Percentiles rank a stretch among this genome's conserved stretches.
Evolutionary conservation across 345 rosid species (phyloP).

Genomic region (Eucalyptus erythrocorys): DNA sequence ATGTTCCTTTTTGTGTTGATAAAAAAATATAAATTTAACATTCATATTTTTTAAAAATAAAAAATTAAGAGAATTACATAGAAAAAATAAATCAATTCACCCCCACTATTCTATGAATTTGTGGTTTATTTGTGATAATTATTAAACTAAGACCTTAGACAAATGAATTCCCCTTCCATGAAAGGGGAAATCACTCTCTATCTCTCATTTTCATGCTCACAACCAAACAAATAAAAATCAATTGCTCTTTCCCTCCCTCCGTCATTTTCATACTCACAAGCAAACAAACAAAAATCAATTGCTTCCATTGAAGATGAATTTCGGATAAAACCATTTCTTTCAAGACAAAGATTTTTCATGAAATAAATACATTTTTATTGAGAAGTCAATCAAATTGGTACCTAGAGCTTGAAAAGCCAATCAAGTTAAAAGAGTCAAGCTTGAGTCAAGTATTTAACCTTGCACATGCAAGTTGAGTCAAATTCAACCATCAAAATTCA

Average conservation of each 20-base stretch:
- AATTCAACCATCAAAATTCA: neutral
- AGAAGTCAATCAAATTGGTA: neutral
- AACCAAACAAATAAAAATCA: too few relatives aligned
- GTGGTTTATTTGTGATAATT: too few relatives aligned
- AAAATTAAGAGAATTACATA: too few relatives aligned
- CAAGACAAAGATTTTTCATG: neutral
- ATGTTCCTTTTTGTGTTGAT: too few relatives aligned
- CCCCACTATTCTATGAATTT: too few relatives aligned
- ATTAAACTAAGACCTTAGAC: too few relatives aligned
- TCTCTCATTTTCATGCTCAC: too few relatives aligned
- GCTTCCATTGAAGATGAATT: neutral
- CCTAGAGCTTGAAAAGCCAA: neutral
- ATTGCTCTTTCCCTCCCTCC: neutral
- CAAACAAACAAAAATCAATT: neutral
- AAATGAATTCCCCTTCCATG: too few relatives aligned
- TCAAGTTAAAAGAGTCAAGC: neutral
- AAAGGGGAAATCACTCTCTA: too few relatives aligned
- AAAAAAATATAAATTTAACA: too few relatives aligned
- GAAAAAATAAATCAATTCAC: too few relatives aligned
- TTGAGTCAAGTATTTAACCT: neutral
- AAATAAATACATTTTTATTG: neutral
- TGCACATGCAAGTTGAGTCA: neutral
- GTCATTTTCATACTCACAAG: neutral
- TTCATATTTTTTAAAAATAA: too few relatives aligned
- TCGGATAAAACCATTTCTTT: neutral